phyloP scores from a whole-genome alignment of 257 asterid genomes.

The Paraleonurus japonicus region DNA sequence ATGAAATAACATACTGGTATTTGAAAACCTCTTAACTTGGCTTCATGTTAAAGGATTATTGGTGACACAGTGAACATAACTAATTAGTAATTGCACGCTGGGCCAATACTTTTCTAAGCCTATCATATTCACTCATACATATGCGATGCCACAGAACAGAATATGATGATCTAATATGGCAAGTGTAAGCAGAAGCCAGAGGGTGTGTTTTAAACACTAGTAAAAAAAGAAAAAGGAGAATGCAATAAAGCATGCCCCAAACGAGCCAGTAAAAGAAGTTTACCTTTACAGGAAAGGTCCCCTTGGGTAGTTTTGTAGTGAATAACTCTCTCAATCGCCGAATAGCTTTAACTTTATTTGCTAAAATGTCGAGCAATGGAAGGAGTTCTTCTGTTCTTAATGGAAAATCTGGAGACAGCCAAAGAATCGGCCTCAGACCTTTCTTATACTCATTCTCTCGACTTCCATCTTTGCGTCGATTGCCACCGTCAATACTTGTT shows the following conservation, averaged over 20 bases:
- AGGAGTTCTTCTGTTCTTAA: slow-evolving; percentile 81
- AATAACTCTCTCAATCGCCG: slow-evolving; percentile 81
- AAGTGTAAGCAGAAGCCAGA: not conserved
- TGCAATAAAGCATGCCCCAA: slow-evolving; percentile 1
- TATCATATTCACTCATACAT: slow-evolving; percentile 1
- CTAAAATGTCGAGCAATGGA: slow-evolving; percentile 93
- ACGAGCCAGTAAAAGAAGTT: slow-evolving; percentile 21
- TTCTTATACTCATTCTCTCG: slow-evolving; percentile 88
- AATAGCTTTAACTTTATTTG: slow-evolving; percentile 92
- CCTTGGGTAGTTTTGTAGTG: slow-evolving; percentile 87
- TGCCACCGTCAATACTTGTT: slow-evolving; percentile 46
- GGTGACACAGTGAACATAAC: not conserved
- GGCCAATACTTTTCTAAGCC: slow-evolving; percentile 21
- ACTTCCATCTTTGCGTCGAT: slow-evolving; percentile 56
- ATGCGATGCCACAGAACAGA: not conserved
- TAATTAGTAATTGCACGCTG: not conserved
- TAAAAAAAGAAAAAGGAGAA: not conserved
- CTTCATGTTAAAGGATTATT: not conserved
- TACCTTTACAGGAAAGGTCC: slow-evolving; percentile 96
- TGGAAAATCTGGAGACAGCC: slow-evolving; percentile 94
- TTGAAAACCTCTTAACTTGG: not conserved
- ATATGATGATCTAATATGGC: slow-evolving; percentile 4
- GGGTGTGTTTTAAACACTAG: not conserved
- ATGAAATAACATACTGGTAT: not conserved
- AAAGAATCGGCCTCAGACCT: slow-evolving; percentile 95